These are phyloP conservation scores for Ruellia speciosa DNA, from an alignment of 305 asterid species.

Conservation along the genomic window DNA sequence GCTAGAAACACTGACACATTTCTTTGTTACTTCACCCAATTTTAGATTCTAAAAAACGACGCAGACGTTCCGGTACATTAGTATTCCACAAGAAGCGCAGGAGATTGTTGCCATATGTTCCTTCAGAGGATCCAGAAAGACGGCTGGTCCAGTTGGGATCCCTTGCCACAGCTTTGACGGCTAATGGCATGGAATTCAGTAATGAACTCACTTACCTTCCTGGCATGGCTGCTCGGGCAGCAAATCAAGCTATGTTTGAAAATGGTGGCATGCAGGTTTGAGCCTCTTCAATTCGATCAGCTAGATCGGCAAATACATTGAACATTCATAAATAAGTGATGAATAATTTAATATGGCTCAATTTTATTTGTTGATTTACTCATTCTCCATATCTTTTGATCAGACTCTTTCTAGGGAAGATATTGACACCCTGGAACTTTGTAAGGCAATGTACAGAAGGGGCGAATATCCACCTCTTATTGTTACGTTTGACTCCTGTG, in stretches of 20 bases:
- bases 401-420: slow-evolving; percentile 73
- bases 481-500: slow-evolving; percentile 61
- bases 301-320: too few relatives aligned
- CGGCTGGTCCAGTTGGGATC: slow-evolving; percentile 60
- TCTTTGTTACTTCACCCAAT: slow-evolving; percentile 1
- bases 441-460: slow-evolving; percentile 48
- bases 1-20: slow-evolving; percentile 2
- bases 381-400: not conserved
- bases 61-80: slow-evolving; percentile 43
- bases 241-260: slow-evolving; percentile 59
- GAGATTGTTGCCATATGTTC: slow-evolving; percentile 54
- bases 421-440: slow-evolving; percentile 44
- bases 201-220: slow-evolving; percentile 58
- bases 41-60: slow-evolving; percentile 54
- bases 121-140: slow-evolving; percentile 43
- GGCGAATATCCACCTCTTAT: slow-evolving; percentile 76
- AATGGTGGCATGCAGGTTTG: slow-evolving; percentile 87
- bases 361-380: not conserved
- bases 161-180: slow-evolving; percentile 63
- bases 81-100: slow-evolving; percentile 65
- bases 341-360: not conserved
- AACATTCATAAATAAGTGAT: too few relatives aligned
- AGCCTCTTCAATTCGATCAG: not conserved
- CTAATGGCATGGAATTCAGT: slow-evolving; percentile 54
- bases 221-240: slow-evolving; percentile 61